Evolutionary conservation across 768 basidiomycete genomes (phyloP), one percentile per base, ranked within the genome.

Genomic region (Tulasnella sp.): DNA sequence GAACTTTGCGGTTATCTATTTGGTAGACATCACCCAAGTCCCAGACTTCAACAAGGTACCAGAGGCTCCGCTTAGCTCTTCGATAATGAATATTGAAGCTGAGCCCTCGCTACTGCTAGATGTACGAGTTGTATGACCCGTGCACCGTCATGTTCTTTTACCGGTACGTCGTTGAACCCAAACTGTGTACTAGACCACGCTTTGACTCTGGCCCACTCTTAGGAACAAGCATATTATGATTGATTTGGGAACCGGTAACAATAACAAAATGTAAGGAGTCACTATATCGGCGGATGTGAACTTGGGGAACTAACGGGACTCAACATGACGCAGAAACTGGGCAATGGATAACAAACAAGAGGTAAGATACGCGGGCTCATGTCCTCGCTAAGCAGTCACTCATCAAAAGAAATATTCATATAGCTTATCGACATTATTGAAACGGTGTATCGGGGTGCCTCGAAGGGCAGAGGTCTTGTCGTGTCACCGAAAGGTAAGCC

Each of bases 161-260:
- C 85, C 91, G 95, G 95, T 96, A 81, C 61, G 92, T 82, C 51
- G 20, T 29, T 48, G n/a, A 51, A n/a, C n/a, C 51, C 73, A n/a
- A 16, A 40, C 57, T 9, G 26, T 73, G 74, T 13, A 26, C 57
- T 76, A 70, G 82, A 74, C 77, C 71, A 79, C 39, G 23, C 35
- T 75, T 79, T 81, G 80, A 74, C 78, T 46, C n/a, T 15, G 10
- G 20, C n/a, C 3, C 20, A 67, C 37, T 44, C 40, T 13, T 23
- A 97, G 96, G 61, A 97, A 97, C 85, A 98, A 99, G 83, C 98
- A 99, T 83, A 99, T 99, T 86, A 99, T 99, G 97, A 98, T 99
- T 82, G 98, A 98, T 89, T 86, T 99, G 81, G 96, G 96, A n/a
- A 99, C 96, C 73, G 96, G 96, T 87, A 98, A 99, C 85, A 98